Evolutionary conservation across 106 monocot genomes (phyloP).

Genomic region (Dendrobium chrysotoxum): DNA sequence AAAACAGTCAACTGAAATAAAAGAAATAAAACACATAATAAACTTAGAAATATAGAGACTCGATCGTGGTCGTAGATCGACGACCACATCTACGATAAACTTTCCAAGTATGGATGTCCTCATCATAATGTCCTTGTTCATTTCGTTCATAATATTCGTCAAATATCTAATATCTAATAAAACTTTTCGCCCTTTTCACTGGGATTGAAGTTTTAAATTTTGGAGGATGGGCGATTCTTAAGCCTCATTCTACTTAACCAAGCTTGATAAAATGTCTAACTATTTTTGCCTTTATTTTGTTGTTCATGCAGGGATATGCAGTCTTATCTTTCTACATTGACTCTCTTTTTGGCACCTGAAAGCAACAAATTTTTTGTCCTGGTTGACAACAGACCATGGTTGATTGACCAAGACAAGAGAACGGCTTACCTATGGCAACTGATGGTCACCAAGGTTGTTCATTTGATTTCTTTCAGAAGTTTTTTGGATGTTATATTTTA

Average conservation of each 20-base stretch:
- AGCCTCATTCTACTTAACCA: not conserved
- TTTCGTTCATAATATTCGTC: no score
- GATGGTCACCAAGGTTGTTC: slow-evolving; percentile 89
- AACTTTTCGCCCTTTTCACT: not conserved
- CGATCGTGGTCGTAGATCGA: no score
- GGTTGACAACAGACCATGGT: slow-evolving; percentile 92
- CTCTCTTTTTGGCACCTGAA: slow-evolving; percentile 62
- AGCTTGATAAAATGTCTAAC: not conserved
- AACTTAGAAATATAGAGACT: no score
- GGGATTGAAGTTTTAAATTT: not conserved
- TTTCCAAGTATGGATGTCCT: no score
- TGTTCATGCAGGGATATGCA: slow-evolving; percentile 72
- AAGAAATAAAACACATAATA: no score
- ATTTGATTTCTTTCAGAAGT: not conserved
- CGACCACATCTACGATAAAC: no score
- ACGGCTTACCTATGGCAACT: slow-evolving; percentile 90
- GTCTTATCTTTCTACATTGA: slow-evolving; percentile 81
- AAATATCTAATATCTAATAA: no score
- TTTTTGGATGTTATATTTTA: not conserved
- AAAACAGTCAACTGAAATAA: no score
- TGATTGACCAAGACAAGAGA: slow-evolving; percentile 47
- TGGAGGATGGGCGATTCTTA: not conserved
- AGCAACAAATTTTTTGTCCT: slow-evolving; percentile 82
- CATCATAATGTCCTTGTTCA: no score
- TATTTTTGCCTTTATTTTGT: not conserved